Evolutionary conservation across 305 asterid species (phyloP), one percentile per base, ranked within the genome.

Genomic region (Plantago coronopus): DNA sequence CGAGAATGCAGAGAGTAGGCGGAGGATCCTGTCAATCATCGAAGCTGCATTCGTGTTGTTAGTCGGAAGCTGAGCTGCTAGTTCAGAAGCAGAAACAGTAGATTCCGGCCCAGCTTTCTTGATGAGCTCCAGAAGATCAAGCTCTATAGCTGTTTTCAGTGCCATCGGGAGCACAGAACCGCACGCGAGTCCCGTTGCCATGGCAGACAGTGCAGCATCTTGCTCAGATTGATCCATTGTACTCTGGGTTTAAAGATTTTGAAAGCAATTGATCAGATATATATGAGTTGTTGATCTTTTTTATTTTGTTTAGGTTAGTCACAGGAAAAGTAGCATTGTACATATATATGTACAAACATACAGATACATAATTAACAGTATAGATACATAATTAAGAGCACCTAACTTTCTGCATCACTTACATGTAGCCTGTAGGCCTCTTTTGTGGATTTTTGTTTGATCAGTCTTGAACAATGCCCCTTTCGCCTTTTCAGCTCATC

Each of bases 101-200:
- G 79, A 77, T 9, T 71, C 79, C 0, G 79, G 74, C 0, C 83
- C 94, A 2, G 82, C 75, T 18, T 77, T 78, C 17, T 83, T 81
- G 4, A 87, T 84, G 0, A 79, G 75, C 44, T 85, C 88, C 1
- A 85, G 76, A 23, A 86, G 83, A 40, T 81, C 76, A 0, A 86
- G 87, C 40, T 86, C 88, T 16, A 83, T 38, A 44, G 87, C 88
- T 56, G 88, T 61, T 65, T 72, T 78, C 6, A 86, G 71, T 0
- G 74, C 83, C 84, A 80, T 78, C 0, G 93, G 89, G 6, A 87
- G 85, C n/a, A 74, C 85, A 0, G 86, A 75, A 4, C 79, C 81
- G 42, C 82, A 64, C 0, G 78, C 81, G 1, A 87, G 54, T 19
- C 68, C 71, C 82, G 82, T 75, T 16, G 88, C 88, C 17, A 59